Evolutionary conservation across 345 rosid species (phyloP), one percentile per base, ranked within the genome.

Genomic region (Bretschneidera sinensis): DNA sequence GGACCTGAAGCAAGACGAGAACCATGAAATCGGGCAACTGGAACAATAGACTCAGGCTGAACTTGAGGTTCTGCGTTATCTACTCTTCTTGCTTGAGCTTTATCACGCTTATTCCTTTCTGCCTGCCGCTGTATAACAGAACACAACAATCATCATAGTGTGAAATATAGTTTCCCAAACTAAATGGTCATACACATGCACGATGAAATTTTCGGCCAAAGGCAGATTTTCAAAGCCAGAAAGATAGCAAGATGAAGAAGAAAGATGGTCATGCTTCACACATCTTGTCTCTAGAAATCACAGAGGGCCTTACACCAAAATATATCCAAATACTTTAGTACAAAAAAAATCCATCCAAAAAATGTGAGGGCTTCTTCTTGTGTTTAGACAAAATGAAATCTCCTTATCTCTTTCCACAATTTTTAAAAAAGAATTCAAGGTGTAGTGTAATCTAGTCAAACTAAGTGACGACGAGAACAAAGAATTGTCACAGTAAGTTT

Each of bases 1-100:
- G 83, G 79, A 63, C 79, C 85, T 17, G 91, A 78, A 57, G 96
- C 87, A 59, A 88, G 96, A 63, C 86, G 86, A 62, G 91, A 81
- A 62, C 91, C 86, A 39, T 56, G 81, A 76, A 74, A 86, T 60
- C 72, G 79, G 70, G 87, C 33, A 75, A 83, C 88, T 55, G 86
- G 79, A 74, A 82, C 92, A 67, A 82, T 63, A 60, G 79, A 67
- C 31, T 85, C 79, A 59, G 84, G 81, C 67, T 72, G 76, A 65
- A 59, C 65, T 68, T 55, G 75, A 53, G 84, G 89, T 58, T 72
- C 80, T 1, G 75, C 78, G 64, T 81, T 85, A 77, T 80, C 78
- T 61, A 79, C 78, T 77, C 84, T 81, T 65, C 75, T 81, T n/a
- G 64, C 64, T 33, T 80, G 85, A 51, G 69, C 78, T 68, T 83